These are phyloP conservation scores for Penicillium sclerotigenum DNA, from an alignment of 2,329 filamentous ascomycete genomes.

Conservation along the genomic window DNA sequence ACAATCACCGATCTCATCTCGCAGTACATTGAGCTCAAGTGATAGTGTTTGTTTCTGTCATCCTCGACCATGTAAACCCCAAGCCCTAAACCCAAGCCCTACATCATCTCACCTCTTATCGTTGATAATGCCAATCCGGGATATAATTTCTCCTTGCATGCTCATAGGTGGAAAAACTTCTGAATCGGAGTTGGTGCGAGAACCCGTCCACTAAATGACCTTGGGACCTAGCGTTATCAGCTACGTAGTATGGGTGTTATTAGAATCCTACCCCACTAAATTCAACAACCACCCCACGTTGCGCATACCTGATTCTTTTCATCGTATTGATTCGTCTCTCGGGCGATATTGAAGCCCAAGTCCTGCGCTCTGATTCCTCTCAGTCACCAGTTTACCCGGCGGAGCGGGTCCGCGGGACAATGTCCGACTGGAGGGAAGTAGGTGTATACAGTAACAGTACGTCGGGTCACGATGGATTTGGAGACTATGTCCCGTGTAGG, in stretches of 20 bases:
- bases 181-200: conserved; percentile 18
- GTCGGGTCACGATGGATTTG: neutral
- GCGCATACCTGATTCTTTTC: neutral
- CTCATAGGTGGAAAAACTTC: conserved; percentile 28
- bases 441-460: neutral
- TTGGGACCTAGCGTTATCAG: neutral
- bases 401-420: neutral
- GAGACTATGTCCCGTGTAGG: neutral
- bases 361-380: conserved; percentile 1
- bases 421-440: conserved; percentile 5
- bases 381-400: neutral
- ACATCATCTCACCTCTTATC: conserved; percentile 4
- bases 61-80: neutral
- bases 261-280: neutral
- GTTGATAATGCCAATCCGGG: conserved; percentile 2
- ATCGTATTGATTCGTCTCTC: conserved; percentile 1
- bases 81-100: conserved; percentile 13
- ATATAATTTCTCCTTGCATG: conserved; percentile 2
- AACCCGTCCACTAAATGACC: neutral
- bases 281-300: conserved; percentile 1
- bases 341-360: neutral
- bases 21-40: neutral
- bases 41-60: neutral
- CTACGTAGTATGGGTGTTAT: neutral
- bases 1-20: neutral